Conservation (phyloP, 108 stramenopile species). For the Pseudonitzschia delicatissima region DNA sequence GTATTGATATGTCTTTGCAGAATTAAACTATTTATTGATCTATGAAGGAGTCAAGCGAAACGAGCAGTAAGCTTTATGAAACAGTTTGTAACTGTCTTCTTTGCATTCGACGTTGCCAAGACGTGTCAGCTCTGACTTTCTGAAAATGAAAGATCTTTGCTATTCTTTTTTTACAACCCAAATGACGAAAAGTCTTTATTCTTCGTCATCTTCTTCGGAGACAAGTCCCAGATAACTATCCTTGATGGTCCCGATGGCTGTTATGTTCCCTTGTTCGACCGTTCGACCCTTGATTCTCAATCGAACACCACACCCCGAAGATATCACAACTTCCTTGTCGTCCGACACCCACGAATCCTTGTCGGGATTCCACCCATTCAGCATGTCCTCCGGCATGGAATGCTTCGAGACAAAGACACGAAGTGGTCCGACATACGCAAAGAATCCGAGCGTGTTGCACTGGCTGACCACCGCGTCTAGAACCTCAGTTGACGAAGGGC, state of each 20-base stretch:
- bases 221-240: conserved; percentile 93
- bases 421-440: conserved; percentile 88
- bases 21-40: no score
- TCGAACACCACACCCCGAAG: conserved; percentile 85
- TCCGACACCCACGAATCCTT: conserved; percentile 93
- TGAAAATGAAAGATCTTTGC: no score
- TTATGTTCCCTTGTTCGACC: conserved; percentile 89
- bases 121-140: no score
- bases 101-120: no score
- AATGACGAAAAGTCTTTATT: no score
- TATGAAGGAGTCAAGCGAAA: no score
- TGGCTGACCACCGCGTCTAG: conserved; percentile 89
- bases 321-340: conserved; percentile 92
- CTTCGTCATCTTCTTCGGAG: conserved; percentile 61
- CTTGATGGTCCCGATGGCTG: conserved; percentile 93
- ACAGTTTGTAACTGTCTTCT: no score
- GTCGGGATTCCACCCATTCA: conserved; percentile 88
- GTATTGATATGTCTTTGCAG: no score
- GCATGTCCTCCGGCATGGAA: conserved; percentile 93
- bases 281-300: conserved; percentile 90
- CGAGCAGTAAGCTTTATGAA: no score
- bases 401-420: conserved; percentile 93
- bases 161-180: no score
- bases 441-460: conserved; percentile 89
- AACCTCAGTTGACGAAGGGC: conserved; percentile 90